Base-by-base conservation (phyloP, 2,329 filamentous ascomycete species). In the Chalaropsis thielavioides region DNA sequence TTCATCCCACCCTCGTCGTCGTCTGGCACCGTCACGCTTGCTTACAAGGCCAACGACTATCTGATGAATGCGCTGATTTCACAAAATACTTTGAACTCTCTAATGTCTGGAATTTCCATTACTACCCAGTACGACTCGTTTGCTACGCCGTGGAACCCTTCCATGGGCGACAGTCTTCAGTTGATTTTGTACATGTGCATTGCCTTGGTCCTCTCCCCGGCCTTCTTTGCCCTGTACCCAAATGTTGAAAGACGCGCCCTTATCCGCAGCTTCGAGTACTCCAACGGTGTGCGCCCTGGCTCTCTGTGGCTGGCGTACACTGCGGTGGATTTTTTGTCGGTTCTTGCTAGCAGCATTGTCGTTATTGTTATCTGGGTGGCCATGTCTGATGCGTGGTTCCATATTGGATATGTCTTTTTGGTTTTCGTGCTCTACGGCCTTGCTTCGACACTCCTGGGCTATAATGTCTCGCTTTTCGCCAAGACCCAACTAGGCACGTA, bases 221-320 rank as follows among this genome's bases (percentile, higher is more conserved):
- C 87, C 15, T 92, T 96, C 77, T 95, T 96, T 70, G 83, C 89
- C 0, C 77, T 96, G 3, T 96, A 96, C 71, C 89, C 90, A 0
- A 95, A 90, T n/a, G 78, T 88, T 35, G 92, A 96, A 74, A 82
- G 90, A 31, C 78, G 90, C 11, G 79, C 85, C 61, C 88, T 90
- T 68, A 89, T 96, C 27, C 83, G 92, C 62, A 88, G 88, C 17
- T 78, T 96, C 38, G 87, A 96, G 73, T 96, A 95, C 75, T 95
- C 89, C 64, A 96, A 96, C 71, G 92, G 92, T 59, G 90, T 96
- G 35, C 81, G 89, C 13, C 86, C 89, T 0, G 78, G 89, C 8
- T 90, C 91, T 0, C 78, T 96, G 1, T 96, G 92, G 92, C 75
- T 89, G 4, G 89, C 92, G 1, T 95, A 96, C 71, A 79, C 88